phyloP scores from a whole-genome alignment of 352 stramenopile species.

The Blastocystis sp. region DNA sequence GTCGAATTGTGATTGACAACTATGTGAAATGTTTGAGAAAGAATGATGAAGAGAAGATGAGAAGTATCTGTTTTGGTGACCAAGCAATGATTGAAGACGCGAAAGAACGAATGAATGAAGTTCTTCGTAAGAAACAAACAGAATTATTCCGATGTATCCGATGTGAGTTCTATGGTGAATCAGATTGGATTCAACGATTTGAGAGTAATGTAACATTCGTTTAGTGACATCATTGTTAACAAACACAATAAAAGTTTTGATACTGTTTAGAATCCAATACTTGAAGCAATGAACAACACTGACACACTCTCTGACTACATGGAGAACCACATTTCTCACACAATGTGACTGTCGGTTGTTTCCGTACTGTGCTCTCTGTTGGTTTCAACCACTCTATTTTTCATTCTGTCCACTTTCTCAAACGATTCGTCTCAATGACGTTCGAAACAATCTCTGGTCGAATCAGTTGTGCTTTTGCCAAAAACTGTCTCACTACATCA shows the following conservation, averaged over 20 bases:
- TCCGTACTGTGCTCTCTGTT: not conserved
- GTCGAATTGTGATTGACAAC: too few relatives aligned
- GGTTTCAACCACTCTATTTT: not conserved
- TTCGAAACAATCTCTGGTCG: slow-evolving; percentile 40
- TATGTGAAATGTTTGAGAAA: too few relatives aligned
- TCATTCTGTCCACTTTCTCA: not conserved
- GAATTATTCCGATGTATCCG: not conserved
- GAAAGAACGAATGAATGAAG: not conserved
- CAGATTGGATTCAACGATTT: not conserved
- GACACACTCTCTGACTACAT: slow-evolving; percentile 27
- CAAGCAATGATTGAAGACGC: not conserved
- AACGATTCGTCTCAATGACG: slow-evolving; percentile 19
- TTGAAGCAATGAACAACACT: slow-evolving; percentile 38
- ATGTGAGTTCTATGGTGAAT: not conserved
- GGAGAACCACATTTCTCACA: slow-evolving; percentile 24
- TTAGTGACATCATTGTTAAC: not conserved
- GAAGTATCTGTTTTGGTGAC: not conserved
- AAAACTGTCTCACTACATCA: slow-evolving; percentile 46
- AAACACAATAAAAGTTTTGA: not conserved
- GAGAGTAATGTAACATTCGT: not conserved
- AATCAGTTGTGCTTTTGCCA: slow-evolving; percentile 55
- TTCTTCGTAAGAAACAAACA: not conserved
- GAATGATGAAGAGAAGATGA: not conserved
- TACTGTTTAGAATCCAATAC: not conserved
- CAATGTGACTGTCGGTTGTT: not conserved